A percentile compares a stretch with the other conserved stretches of the same genome.
Conservation (phyloP, 2,329 filamentous ascomycete genomes). For the Teratosphaeria nubilosa region DNA sequence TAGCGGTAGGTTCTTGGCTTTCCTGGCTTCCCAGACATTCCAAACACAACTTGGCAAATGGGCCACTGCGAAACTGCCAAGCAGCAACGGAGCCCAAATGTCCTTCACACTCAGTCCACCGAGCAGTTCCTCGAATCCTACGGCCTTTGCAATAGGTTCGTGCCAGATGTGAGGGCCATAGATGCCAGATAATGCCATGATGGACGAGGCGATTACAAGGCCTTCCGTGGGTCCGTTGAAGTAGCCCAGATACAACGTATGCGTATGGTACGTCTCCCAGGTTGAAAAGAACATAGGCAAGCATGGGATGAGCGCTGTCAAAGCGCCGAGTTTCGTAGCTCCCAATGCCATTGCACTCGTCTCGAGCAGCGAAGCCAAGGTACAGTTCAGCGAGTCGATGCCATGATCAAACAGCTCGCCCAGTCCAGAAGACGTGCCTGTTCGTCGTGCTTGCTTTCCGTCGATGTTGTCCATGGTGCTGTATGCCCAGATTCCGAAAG, state of each 20-base stretch:
- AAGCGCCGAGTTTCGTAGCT: slow-evolving; percentile 71
- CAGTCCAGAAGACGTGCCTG: slow-evolving; percentile 85
- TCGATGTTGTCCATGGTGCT: slow-evolving; percentile 99
- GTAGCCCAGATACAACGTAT: slow-evolving; percentile 89
- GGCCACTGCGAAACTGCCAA: slow-evolving; percentile 36
- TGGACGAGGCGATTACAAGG: slow-evolving; percentile 70
- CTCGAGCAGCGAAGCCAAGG: slow-evolving; percentile 79
- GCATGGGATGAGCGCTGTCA: slow-evolving; percentile 83
- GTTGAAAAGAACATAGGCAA: slow-evolving; percentile 99
- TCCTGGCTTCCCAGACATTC: slow-evolving; percentile 72
- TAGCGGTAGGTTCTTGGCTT: slow-evolving; percentile 60
- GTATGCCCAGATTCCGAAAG: slow-evolving; percentile 89
- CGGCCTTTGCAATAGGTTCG: slow-evolving; percentile 57
- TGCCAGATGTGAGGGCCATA: slow-evolving; percentile 86
- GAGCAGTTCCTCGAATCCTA: slow-evolving; percentile 55
- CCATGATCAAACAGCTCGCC: slow-evolving; percentile 98
- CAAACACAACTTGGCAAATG: slow-evolving; percentile 84
- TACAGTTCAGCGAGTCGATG: slow-evolving; percentile 97
- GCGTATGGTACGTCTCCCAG: slow-evolving; percentile 98
- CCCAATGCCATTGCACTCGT: slow-evolving; percentile 90
- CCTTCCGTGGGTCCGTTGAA: slow-evolving; percentile 98
- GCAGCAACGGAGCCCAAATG: slow-evolving; percentile 62
- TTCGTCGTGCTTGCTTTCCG: slow-evolving; percentile 91
- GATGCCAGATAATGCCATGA: slow-evolving; percentile 81
- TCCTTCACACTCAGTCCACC: slow-evolving; percentile 70